phyloP scores from a whole-genome alignment of 352 stramenopile genomes.

The Phytophthora crassamura region DNA sequence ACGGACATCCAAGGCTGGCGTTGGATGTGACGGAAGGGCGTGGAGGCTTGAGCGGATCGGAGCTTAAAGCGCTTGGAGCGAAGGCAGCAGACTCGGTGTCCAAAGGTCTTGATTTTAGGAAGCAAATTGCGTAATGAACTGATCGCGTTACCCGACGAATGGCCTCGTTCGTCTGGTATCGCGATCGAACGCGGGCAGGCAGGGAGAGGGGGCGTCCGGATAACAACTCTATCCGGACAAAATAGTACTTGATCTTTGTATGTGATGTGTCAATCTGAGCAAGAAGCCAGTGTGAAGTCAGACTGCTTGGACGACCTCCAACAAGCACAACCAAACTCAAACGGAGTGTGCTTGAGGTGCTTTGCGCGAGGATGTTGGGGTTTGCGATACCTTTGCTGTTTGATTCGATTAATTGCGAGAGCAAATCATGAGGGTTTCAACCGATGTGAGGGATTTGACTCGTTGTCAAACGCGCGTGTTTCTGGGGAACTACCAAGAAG shows the following conservation, averaged over 20 bases:
- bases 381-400: no score
- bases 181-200: neutral
- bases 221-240: slow-evolving; percentile 1
- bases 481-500: slow-evolving; percentile 25
- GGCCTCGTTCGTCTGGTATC: slow-evolving; percentile 11
- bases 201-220: slow-evolving; percentile 7
- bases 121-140: slow-evolving; percentile 70
- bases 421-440: no score
- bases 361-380: no score
- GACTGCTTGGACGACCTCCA: no score
- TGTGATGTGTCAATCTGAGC: neutral
- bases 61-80: slow-evolving; percentile 3
- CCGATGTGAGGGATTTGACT: neutral
- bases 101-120: slow-evolving; percentile 21
- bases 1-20: slow-evolving; percentile 70
- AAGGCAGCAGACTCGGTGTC: slow-evolving; percentile 22
- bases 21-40: slow-evolving; percentile 24
- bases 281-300: no score
- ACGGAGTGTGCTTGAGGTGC: no score
- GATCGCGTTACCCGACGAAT: slow-evolving; percentile 73
- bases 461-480: slow-evolving; percentile 23
- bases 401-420: no score
- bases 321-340: no score
- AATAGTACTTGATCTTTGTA: slow-evolving; percentile 28
- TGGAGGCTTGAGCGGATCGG: neutral